Conservation (phyloP, 345 rosid species). For the Rubroshorea leprosula region DNA sequence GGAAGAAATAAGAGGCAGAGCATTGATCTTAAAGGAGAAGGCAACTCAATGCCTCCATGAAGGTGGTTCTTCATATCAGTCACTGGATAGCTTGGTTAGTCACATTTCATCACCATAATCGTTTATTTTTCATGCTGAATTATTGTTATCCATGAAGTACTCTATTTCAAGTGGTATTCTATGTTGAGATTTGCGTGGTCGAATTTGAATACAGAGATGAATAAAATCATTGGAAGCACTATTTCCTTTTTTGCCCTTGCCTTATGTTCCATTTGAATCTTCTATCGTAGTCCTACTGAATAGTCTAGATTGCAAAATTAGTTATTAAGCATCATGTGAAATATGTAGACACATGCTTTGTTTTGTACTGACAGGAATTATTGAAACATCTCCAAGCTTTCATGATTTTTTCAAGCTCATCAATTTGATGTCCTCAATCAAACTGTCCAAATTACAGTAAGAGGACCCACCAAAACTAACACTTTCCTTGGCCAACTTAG, state of each 20-base stretch:
- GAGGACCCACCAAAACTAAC: constrained; percentile 37
- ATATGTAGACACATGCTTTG: too few relatives aligned
- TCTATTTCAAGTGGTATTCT: too few relatives aligned
- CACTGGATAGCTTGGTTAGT: constrained; percentile 18
- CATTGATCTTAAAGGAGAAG: constrained; percentile 15
- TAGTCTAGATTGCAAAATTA: too few relatives aligned
- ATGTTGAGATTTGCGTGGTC: too few relatives aligned
- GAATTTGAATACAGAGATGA: too few relatives aligned
- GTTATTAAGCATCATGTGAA: too few relatives aligned
- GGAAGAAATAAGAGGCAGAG: constrained; percentile 21
- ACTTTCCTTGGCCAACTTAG: constrained; percentile 23
- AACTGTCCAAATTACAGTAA: constrained; percentile 24
- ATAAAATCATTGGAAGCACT: too few relatives aligned
- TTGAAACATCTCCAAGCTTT: neutral
- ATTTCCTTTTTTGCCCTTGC: too few relatives aligned
- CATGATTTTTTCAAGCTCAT: constrained; percentile 11
- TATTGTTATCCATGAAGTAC: too few relatives aligned
- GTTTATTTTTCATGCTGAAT: neutral
- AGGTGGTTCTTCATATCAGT: constrained; percentile 23
- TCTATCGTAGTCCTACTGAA: too few relatives aligned
- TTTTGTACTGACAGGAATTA: too few relatives aligned
- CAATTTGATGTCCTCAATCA: constrained; percentile 30
- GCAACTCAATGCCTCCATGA: constrained; percentile 10
- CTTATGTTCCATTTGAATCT: too few relatives aligned
- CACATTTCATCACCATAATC: constrained; percentile 14